Percentiles rank a stretch among this genome's conserved stretches.
phyloP scores from a whole-genome alignment of 148 eudicot species.

The Spergularia marina region DNA sequence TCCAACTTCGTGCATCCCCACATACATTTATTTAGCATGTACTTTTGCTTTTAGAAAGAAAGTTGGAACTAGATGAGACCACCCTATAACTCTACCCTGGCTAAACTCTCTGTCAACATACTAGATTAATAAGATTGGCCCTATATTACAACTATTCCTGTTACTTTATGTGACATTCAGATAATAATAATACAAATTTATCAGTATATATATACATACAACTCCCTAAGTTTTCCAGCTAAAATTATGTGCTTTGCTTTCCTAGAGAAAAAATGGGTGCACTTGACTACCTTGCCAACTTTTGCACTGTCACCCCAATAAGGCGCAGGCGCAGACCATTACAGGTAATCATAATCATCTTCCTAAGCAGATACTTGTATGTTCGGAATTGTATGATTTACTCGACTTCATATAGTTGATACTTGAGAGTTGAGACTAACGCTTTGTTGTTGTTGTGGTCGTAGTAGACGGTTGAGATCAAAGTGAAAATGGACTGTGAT shows the following conservation, averaged over 20 bases:
- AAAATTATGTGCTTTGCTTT: conserved; percentile 6
- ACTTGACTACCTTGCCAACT: conserved; percentile 70
- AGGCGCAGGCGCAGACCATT: conserved; percentile 63
- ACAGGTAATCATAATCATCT: conserved; percentile 47
- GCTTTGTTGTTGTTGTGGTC: conserved; percentile 5
- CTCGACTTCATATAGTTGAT: not conserved
- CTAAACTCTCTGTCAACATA: too few species aligned
- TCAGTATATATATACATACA: not conserved
- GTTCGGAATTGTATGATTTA: not conserved
- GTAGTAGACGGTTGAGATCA: conserved; percentile 78
- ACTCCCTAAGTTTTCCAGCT: conserved; percentile 8
- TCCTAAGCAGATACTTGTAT: not conserved
- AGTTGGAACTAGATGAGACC: too few species aligned
- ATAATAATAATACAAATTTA: not conserved
- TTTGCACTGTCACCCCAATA: conserved; percentile 59
- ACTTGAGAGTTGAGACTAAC: not conserved
- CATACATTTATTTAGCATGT: too few species aligned
- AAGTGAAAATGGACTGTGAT: conserved; percentile 87
- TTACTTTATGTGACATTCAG: conserved; percentile 14
- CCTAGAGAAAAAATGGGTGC: conserved; percentile 55
- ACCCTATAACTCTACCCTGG: too few species aligned
- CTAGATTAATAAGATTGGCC: not conserved
- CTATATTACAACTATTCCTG: conserved; percentile 15
- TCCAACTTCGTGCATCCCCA: too few species aligned
- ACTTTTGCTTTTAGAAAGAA: too few species aligned